Base-by-base conservation (phyloP, 768 basidiomycete species). In the Floccularia luteovirens region DNA sequence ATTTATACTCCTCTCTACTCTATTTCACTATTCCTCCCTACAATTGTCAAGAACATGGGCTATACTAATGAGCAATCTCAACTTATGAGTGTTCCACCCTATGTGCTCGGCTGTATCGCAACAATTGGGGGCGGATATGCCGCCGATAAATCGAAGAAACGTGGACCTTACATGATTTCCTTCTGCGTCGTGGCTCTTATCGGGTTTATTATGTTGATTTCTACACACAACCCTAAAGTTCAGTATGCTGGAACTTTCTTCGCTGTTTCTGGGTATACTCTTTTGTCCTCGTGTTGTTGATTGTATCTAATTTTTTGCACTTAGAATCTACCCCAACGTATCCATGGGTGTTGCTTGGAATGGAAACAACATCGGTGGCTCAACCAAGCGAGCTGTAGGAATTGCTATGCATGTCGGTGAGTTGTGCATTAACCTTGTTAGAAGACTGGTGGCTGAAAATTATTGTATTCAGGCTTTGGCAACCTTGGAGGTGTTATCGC, bases 331-430 rank as follows among this genome's bases (percentile, higher is more conserved):
- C 37, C 59, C 59, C 30, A 58, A 58, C 23, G 55, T 58, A 31
- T 50, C 57, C 21, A 53, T 53, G 53, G 55, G 54, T 40, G 57
- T 60, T 20, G 55, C 59, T 3, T 60, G 59, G 59, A 60, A 58
- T 33, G 56, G 59, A 21, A 60, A 60, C 42, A 58, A 58, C 43
- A 58, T 60, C 36, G 59, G 59, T 12, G 59, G 59, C 10, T 44
- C 56, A 14, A 60, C 57, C 23, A 60, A 58, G 36, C 54, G 59
- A 8, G 59, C 59, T 40, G 57, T 60, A 25, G 59, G 57, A 43
- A 58, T 60, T 43, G 59, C 57, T 10, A 57, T 60, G 57, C 57
- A 58, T 24, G 56, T 60, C 23, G 59, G 56, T 56, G 39, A 39
- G 56, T 52, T 10, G 16, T 13, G n/a, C n/a, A n/a, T n/a, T n/a